Evolutionary conservation across 164 flowering plant species (phyloP).

Genomic region (Sextonia rubra): DNA sequence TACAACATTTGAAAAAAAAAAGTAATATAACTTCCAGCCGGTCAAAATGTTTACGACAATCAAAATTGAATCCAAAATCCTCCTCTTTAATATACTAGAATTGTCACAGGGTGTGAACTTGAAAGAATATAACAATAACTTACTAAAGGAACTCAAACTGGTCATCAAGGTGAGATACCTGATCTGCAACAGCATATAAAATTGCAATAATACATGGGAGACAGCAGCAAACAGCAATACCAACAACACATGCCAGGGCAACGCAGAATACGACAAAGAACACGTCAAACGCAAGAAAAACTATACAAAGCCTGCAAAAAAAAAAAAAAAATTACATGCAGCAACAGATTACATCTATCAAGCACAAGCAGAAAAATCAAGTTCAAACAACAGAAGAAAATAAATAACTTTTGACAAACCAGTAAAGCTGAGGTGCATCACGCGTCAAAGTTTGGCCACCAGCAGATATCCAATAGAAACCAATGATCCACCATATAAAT

Average conservation of each 20-base stretch:
- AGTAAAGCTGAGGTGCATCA: conserved; percentile 74
- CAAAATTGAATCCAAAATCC: too few species aligned
- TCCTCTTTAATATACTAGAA: too few species aligned
- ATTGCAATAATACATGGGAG: conserved; percentile 83
- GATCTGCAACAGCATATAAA: conserved; percentile 70
- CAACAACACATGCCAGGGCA: conserved; percentile 70
- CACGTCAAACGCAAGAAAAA: conserved; percentile 73
- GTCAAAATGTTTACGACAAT: too few species aligned
- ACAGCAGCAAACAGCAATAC: conserved; percentile 87
- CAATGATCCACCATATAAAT: conserved; percentile 86
- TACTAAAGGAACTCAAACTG: not conserved
- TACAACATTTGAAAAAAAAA: too few species aligned
- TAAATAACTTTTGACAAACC: conserved; percentile 30
- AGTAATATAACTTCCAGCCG: too few species aligned
- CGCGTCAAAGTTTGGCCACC: conserved; percentile 49
- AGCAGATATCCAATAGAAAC: conserved; percentile 82
- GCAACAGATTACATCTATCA: not conserved
- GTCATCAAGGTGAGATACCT: conserved; percentile 31
- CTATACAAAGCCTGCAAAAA: conserved; percentile 69
- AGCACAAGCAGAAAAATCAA: not conserved
- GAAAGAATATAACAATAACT: not conserved
- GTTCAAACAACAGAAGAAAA: not conserved
- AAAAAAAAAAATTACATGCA: conserved; percentile 1
- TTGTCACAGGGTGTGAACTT: not conserved
- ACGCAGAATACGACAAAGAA: conserved; percentile 75